Percentiles rank a stretch among this genome's conserved stretches.
These are phyloP conservation scores for Metschnikowia lachancei DNA, from an alignment of 805 yeast species.

Conservation along the genomic window DNA sequence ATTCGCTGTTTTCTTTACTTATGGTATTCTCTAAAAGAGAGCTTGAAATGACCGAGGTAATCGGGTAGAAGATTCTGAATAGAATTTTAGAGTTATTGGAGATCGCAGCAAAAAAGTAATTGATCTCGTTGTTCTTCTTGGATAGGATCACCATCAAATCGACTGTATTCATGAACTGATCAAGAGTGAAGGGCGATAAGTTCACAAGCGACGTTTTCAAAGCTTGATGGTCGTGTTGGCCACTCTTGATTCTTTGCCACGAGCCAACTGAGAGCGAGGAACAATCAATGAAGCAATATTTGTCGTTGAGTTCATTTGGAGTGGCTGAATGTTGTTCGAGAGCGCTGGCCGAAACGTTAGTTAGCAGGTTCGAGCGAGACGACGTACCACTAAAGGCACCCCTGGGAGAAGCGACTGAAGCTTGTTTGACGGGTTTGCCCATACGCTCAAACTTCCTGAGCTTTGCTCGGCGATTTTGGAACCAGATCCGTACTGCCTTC, in stretches of 20 bases:
- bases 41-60: constrained; percentile 56
- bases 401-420: constrained; percentile 9
- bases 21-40: constrained; percentile 51
- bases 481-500: constrained; percentile 89
- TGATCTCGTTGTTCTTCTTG: constrained; percentile 66
- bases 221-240: constrained; percentile 43
- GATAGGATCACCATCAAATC: constrained; percentile 71
- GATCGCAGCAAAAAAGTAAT: constrained; percentile 74
- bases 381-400: constrained; percentile 19
- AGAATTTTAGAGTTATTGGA: constrained; percentile 65
- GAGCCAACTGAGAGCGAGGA: constrained; percentile 69
- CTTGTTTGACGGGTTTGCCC: constrained; percentile 20
- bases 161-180: constrained; percentile 61
- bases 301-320: constrained; percentile 62
- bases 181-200: constrained; percentile 64
- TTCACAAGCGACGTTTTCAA: constrained; percentile 51
- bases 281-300: constrained; percentile 67
- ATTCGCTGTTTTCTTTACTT: constrained; percentile 42
- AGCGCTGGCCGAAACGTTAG: constrained; percentile 13
- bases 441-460: constrained; percentile 62
- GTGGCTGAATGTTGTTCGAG: constrained; percentile 19
- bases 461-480: constrained; percentile 83
- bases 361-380: constrained; percentile 24
- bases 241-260: constrained; percentile 77
- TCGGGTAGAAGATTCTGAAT: constrained; percentile 70